Evolutionary conservation across 768 basidiomycete genomes (phyloP).

Genomic region (Jaapia argillacea): DNA sequence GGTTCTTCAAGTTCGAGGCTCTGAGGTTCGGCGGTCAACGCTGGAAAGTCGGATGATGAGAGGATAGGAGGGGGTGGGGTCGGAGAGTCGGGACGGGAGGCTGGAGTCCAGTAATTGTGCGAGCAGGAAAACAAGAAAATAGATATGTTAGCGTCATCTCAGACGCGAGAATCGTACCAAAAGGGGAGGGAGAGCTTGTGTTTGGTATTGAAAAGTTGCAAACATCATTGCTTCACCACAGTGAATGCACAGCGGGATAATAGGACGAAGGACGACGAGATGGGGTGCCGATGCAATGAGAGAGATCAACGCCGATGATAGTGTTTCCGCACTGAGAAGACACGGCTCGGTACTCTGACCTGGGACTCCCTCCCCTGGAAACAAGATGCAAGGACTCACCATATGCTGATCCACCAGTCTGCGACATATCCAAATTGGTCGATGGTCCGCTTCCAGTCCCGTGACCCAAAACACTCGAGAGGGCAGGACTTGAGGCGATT

Average conservation of each 20-base stretch:
- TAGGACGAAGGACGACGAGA: slow-evolving; percentile 11
- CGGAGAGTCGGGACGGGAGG: slow-evolving; percentile 24
- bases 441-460: slow-evolving; percentile 12
- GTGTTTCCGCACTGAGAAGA: slow-evolving; percentile 83
- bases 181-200: not conserved
- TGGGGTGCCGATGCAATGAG: slow-evolving; percentile 14
- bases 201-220: not conserved
- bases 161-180: not conserved
- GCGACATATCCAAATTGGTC: slow-evolving; percentile 17
- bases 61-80: slow-evolving; percentile 31
- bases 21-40: slow-evolving; percentile 35
- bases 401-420: slow-evolving; percentile 33
- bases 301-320: slow-evolving; percentile 59
- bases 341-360: slow-evolving; percentile 87
- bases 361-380: slow-evolving; percentile 65
- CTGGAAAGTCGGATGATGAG: slow-evolving; percentile 71
- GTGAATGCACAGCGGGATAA: slow-evolving; percentile 13
- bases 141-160: slow-evolving; percentile 15
- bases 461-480: slow-evolving; percentile 15
- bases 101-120: slow-evolving; percentile 10
- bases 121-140: slow-evolving; percentile 10
- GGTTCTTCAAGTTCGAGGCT: slow-evolving; percentile 14
- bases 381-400: slow-evolving; percentile 56
- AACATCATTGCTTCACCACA: too few relatives aligned
- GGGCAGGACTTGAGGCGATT: slow-evolving; percentile 21